A percentile compares a stretch with the other conserved stretches of the same genome.
Conservation (phyloP, 352 stramenopile species). For the Phytophthora pini region DNA sequence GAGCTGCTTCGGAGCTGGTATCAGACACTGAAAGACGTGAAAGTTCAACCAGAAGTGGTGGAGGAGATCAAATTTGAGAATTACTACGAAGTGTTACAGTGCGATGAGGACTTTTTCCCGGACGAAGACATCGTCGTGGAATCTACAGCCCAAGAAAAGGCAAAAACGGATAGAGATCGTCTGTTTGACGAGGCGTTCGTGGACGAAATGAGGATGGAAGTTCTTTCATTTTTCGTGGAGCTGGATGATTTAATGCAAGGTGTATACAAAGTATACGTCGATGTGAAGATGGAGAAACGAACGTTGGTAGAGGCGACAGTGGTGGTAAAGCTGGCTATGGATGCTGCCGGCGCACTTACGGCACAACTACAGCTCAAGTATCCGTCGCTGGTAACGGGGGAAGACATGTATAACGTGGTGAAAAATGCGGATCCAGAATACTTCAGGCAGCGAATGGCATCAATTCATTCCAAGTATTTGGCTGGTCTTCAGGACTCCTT, state of each 20-base stretch:
- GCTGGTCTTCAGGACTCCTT: neutral
- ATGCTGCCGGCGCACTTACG: slow-evolving; percentile 13
- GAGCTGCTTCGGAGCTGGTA: slow-evolving; percentile 9
- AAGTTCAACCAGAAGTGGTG: neutral
- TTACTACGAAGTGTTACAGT: slow-evolving; percentile 23
- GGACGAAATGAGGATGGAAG: slow-evolving; percentile 32
- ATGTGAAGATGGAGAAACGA: slow-evolving; percentile 36
- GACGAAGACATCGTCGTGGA: slow-evolving; percentile 1
- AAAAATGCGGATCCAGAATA: slow-evolving; percentile 3
- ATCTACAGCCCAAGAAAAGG: neutral
- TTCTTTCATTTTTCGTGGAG: slow-evolving; percentile 34
- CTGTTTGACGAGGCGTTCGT: slow-evolving; percentile 33
- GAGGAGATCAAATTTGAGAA: slow-evolving; percentile 15
- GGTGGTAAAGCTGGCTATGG: slow-evolving; percentile 33
- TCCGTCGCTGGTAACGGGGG: slow-evolving; percentile 15
- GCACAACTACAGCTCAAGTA: slow-evolving; percentile 32
- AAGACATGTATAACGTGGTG: neutral
- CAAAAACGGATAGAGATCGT: slow-evolving; percentile 3
- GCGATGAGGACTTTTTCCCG: slow-evolving; percentile 12
- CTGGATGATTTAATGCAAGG: slow-evolving; percentile 25
- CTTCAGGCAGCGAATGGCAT: slow-evolving; percentile 3
- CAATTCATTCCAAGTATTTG: slow-evolving; percentile 9
- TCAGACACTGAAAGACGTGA: neutral
- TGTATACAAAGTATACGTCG: slow-evolving; percentile 24
- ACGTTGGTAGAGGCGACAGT: slow-evolving; percentile 41